Base-by-base conservation (phyloP, 805 yeast genomes). In the Ogataea kodamae region DNA sequence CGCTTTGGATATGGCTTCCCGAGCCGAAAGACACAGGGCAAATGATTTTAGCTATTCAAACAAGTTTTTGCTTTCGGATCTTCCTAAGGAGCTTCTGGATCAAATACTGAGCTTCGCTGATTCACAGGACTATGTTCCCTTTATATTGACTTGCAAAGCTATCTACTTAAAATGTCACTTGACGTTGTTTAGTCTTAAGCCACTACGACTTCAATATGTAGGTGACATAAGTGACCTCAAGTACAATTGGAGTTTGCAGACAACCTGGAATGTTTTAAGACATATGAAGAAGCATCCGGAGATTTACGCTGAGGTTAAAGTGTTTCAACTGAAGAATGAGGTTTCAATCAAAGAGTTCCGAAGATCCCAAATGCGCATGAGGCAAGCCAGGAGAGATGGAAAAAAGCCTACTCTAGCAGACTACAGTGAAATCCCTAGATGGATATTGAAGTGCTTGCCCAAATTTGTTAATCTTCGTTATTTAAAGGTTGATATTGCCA, bases 71-170 rank as follows among this genome's bases (percentile, higher is more conserved):
- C 37, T 46, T 4, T 43, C 40, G 3, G 38, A 34, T 7, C 35
- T 52, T 8, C 56, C 58, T 5, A 46, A 43, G 26, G 58, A 53
- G 41, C 26, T 53, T 14, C 34, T 53, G 19, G 58, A 52, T 24
- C 42, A 37, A 20, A 36, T 53, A 5, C 24, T 53, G 9, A 23
- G 14, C 3, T 25, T 30, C 20, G 18, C 47, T 4, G 37, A 33
- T 9, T 11, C 46, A 11, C 13, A 20, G 6, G 48, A 45, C 18
- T 35, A 33, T 12, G n/a, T 49, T 14, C 29, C 49, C 8, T 48
- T 51, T 32, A 25, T 51, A 9, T 32, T 46, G 3, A 39, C 40
- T 6, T 49, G 45, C 35, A 43, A 41, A 30, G 18, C 31, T 22
- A 37, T 51, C 20, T 42, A 49, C 33, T 11, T 34, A 4, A 46